Evolutionary conservation across 75 land plant genomes (phyloP), one percentile per base, ranked within the genome.

Genomic region (Pinus albicaulis): DNA sequence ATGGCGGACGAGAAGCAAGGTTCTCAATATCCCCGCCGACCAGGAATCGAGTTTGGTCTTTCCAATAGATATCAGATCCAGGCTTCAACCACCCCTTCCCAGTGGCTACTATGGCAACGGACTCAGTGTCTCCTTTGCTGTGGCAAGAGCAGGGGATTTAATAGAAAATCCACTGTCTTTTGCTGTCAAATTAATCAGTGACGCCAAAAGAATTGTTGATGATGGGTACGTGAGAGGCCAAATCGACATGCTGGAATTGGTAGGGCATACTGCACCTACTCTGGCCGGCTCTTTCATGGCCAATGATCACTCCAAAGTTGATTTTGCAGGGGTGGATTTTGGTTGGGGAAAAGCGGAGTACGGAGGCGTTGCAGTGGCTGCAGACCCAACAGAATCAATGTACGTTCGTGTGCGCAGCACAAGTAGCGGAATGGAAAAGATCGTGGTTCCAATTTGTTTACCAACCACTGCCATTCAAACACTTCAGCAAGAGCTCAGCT

Each of bases 1-100:
- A 16, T 84, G 86, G 86, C 77, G 79, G 5, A 71, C 73, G 25
- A 26, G 82, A 16, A 74, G 76, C 5, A 34, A 52, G 22, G 79
- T 80, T 3, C 77, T 85, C 3, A 31, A 26, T 16, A 24, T 77
- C 12, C 56, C 81, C 2, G 26, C 34, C 2, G 31, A 25, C 0
- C 55, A 25, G 20, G 53, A 55, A 4, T 41, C 76, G 10, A 55
- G 65, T 1, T 77, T 84, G 36, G 23, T 76, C 59, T 76, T 80
- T 58, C 76, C 82, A 1, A 26, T 81, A 7, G 73, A 82, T 48
- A 55, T 74, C 52, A 74, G 83, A 13, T 56, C 70, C 20, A 63
- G 58, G 13, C 26, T 71, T 55, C 74, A 62, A 3, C 77, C 77
- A 1, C 70, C 68, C 6, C 58, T 80, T 41, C 79, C 79, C 17